Evolutionary conservation across 169 alveolate species (phyloP).

Genomic region (Plasmodium coatneyi): DNA sequence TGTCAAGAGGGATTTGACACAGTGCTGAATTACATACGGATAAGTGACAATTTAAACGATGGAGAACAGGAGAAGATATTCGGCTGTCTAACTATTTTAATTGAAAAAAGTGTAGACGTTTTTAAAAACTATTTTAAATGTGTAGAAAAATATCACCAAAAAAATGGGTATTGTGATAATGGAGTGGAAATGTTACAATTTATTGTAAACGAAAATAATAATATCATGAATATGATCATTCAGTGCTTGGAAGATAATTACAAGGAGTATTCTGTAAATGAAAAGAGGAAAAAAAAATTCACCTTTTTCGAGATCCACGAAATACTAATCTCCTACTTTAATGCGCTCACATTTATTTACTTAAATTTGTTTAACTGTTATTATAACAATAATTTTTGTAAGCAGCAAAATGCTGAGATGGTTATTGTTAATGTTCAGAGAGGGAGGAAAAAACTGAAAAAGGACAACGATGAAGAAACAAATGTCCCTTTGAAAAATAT

Average conservation of each 20-base stretch:
- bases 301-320: conserved; percentile 56
- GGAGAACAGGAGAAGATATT: conserved; percentile 62
- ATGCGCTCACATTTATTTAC: conserved; percentile 60
- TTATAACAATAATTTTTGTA: conserved; percentile 42
- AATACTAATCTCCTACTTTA: conserved; percentile 46
- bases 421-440: conserved; percentile 45
- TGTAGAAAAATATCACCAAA: conserved; percentile 38
- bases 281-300: conserved; percentile 32
- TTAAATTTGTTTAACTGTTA: conserved; percentile 59
- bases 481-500: conserved; percentile 33
- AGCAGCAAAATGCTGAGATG: conserved; percentile 31
- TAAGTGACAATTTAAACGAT: conserved; percentile 25
- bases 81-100: conserved; percentile 52
- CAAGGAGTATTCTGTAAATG: conserved; percentile 46
- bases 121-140: conserved; percentile 70
- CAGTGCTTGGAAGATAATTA: conserved; percentile 50
- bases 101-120: conserved; percentile 68
- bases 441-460: conserved; percentile 67
- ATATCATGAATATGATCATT: conserved; percentile 44
- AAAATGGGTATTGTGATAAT: conserved; percentile 19
- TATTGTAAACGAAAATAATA: conserved; percentile 42
- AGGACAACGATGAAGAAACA: conserved; percentile 63
- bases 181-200: conserved; percentile 6
- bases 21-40: conserved; percentile 35
- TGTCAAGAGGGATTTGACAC: conserved; percentile 68